These are phyloP conservation scores for Candida tibetensis DNA, from an alignment of 805 yeast species.

Conservation along the genomic window DNA sequence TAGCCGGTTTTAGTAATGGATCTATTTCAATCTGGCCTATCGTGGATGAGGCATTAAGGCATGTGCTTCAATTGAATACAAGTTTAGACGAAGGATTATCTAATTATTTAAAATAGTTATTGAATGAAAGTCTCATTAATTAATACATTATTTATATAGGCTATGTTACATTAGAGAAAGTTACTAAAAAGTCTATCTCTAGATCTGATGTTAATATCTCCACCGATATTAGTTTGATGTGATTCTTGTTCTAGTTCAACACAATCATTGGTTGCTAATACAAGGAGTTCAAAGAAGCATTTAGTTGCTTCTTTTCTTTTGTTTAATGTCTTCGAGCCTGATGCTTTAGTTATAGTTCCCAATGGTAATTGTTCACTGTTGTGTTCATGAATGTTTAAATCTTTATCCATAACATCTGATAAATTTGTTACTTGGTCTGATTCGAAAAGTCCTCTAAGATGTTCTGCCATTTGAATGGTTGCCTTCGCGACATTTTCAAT, in stretches of 20 bases:
- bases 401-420: slow-evolving; percentile 39
- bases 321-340: slow-evolving; percentile 23
- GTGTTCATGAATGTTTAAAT: slow-evolving; percentile 18
- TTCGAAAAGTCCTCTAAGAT: slow-evolving; percentile 36
- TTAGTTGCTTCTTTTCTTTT: slow-evolving; percentile 61
- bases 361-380: slow-evolving; percentile 16
- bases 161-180: slow-evolving; percentile 12
- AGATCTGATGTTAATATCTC: slow-evolving; percentile 52
- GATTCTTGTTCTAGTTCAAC: slow-evolving; percentile 56
- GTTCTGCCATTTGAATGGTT: slow-evolving; percentile 53
- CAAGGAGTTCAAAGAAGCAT: slow-evolving; percentile 78
- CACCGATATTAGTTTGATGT: slow-evolving; percentile 42
- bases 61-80: background rate
- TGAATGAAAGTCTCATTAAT: background rate
- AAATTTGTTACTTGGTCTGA: slow-evolving; percentile 27
- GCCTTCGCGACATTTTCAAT: slow-evolving; percentile 41
- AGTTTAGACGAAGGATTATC: slow-evolving; percentile 8
- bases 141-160: background rate
- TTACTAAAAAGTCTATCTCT: slow-evolving; percentile 36
- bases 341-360: slow-evolving; percentile 16
- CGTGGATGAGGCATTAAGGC: slow-evolving; percentile 4
- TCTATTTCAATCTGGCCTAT: slow-evolving; percentile 7
- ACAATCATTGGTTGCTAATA: slow-evolving; percentile 75
- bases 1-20: slow-evolving; percentile 25
- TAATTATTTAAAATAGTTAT: slow-evolving; percentile 2